Percentiles rank a stretch among this genome's conserved stretches.
These are phyloP conservation scores for Aspergillus clavatus DNA, from an alignment of 2,329 filamentous ascomycete genomes.

Conservation along the genomic window DNA sequence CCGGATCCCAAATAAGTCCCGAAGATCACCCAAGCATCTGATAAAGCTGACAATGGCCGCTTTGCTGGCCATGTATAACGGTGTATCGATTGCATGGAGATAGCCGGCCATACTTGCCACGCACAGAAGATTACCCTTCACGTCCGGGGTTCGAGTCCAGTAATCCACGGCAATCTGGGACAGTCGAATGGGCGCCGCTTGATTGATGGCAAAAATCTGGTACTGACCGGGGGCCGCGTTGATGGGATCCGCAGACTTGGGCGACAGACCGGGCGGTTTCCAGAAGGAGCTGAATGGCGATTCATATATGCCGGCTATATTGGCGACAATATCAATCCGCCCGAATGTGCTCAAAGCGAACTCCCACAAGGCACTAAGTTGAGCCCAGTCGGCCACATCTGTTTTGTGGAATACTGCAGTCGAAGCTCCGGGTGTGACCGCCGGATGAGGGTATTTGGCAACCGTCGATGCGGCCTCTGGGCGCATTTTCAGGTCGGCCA, in stretches of 20 bases:
- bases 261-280: constrained; percentile 17
- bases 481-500: constrained; percentile 22
- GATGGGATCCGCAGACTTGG: constrained; percentile 12
- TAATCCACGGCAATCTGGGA: constrained; percentile 24
- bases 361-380: constrained; percentile 20
- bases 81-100: background rate
- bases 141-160: constrained; percentile 2
- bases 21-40: constrained; percentile 1
- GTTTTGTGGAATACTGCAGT: too few species aligned
- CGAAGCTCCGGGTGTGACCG: constrained; percentile 11
- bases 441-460: constrained; percentile 14
- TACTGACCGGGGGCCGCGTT: constrained; percentile 14
- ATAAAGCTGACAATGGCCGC: constrained; percentile 4
- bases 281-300: constrained; percentile 21
- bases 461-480: constrained; percentile 19
- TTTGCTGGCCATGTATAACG: constrained; percentile 6
- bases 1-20: background rate
- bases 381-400: constrained; percentile 4
- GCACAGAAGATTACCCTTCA: background rate
- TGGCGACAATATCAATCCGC: constrained; percentile 14
- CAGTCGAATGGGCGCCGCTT: constrained; percentile 18
- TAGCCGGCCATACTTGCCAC: constrained; percentile 2
- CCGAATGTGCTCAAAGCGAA: constrained; percentile 14
- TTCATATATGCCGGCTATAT: constrained; percentile 10
- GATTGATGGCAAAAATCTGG: constrained; percentile 18